Base-by-base conservation (phyloP, 2,329 filamentous ascomycete genomes). In the Fusarium bactridioides region DNA sequence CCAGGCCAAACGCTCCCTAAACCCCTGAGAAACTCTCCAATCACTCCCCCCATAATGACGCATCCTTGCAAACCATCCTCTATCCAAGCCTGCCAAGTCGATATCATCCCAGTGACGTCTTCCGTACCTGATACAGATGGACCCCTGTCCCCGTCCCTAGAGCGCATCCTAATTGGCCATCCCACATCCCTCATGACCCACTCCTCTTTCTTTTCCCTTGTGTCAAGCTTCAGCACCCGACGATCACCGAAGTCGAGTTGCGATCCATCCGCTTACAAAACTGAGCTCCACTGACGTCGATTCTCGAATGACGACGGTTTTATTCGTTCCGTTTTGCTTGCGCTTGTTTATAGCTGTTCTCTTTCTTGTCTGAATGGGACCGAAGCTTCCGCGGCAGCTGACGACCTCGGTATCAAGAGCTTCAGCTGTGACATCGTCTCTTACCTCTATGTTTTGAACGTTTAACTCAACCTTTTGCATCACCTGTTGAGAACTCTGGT, bases 31-130 rank as follows among this genome's bases (percentile, higher is more conserved):
- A 27, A 21, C 19, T 47, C 40, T 16, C 45, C 48, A 45, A 40
- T 44, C 40, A 21, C 41, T 53, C 21, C 12, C 12, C 21, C 25
- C 4, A 47, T 47, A 57, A 74, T 73, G 70, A 68, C 60, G 69
- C 62, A 73, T 57, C 67, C 64, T 47, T 27, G 35, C 29, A 69
- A 29, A 45, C 40, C 35, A 13, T 48, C 31, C 31, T 53, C 31
- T 47, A 35, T 45, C 41, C 35, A 40, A 64, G 33, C 37, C 19
- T 73, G 72, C 72, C 72, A 74, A 73, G 72, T 69, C 56, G 27
- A 50, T 40, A 71, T 57, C 51, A 44, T 59, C 58, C 61, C 51
- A 65, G 73, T 74, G 73, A 74, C 73, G 73, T 74, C 65, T 64
- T 64, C 65, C 53, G 72, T 75, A 63, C 72, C 69, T 75, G 63